These are phyloP conservation scores for Akebia trifoliata DNA, from an alignment of 164 flowering plant species.

Conservation along the genomic window DNA sequence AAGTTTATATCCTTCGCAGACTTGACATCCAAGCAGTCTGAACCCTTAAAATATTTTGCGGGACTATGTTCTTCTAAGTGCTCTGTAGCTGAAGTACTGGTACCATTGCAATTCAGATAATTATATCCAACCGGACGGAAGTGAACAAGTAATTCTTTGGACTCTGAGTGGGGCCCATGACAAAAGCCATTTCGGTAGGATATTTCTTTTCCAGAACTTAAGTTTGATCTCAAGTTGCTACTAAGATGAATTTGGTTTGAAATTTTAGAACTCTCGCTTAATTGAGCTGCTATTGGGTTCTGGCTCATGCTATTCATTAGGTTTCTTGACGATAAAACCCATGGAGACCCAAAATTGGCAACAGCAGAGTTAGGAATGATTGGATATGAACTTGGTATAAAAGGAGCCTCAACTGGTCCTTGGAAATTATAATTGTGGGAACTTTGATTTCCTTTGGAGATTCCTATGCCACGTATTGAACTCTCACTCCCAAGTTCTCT, in stretches of 20 bases:
- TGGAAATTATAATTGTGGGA: slow-evolving; percentile 1
- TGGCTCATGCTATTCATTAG: slow-evolving; percentile 15
- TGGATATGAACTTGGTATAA: slow-evolving; percentile 10
- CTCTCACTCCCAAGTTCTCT: slow-evolving; percentile 21
- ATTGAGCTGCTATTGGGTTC: slow-evolving; percentile 12
- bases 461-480: slow-evolving; percentile 34
- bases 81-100: slow-evolving; percentile 19
- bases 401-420: slow-evolving; percentile 18
- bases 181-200: slow-evolving; percentile 19
- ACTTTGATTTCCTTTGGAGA: slow-evolving; percentile 27
- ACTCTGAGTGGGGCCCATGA: slow-evolving; percentile 14
- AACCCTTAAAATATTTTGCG: slow-evolving; percentile 23
- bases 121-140: slow-evolving; percentile 26
- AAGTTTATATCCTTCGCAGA: slow-evolving; percentile 30
- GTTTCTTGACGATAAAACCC: slow-evolving; percentile 29
- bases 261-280: slow-evolving; percentile 14
- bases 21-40: slow-evolving; percentile 29
- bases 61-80: slow-evolving; percentile 16
- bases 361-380: slow-evolving; percentile 14
- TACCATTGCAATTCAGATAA: slow-evolving; percentile 8
- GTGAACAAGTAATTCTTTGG: slow-evolving; percentile 18
- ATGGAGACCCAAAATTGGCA: slow-evolving; percentile 17
- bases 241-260: slow-evolving; percentile 12
- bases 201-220: slow-evolving; percentile 17
- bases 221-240: slow-evolving; percentile 13